phyloP scores from a whole-genome alignment of 176 grass and related monocot species.

The Oryza rufipogon region DNA sequence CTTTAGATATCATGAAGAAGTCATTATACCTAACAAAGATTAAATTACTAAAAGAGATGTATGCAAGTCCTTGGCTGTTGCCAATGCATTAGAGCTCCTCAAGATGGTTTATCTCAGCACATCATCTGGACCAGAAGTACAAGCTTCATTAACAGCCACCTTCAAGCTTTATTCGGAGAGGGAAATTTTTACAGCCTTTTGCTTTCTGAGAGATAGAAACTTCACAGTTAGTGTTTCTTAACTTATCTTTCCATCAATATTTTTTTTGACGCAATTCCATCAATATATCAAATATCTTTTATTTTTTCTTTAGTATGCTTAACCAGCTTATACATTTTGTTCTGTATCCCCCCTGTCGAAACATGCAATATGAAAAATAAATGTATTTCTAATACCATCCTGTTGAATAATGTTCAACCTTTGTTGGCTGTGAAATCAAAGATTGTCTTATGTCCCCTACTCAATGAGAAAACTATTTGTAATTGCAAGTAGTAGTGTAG shows the following conservation, averaged over 20 bases:
- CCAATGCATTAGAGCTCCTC: slow-evolving; percentile 84
- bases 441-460: neutral
- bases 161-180: slow-evolving; percentile 76
- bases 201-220: slow-evolving; percentile 77
- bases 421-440: neutral
- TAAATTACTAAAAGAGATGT: slow-evolving; percentile 60
- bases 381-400: neutral
- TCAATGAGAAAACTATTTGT: slow-evolving; percentile 5
- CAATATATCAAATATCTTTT: slow-evolving; percentile 18
- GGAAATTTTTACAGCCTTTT: slow-evolving; percentile 88
- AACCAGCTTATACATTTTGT: neutral
- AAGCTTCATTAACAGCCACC: slow-evolving; percentile 68
- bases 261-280: neutral
- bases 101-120: slow-evolving; percentile 82
- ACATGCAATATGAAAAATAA: slow-evolving; percentile 10
- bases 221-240: slow-evolving; percentile 60
- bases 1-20: slow-evolving; percentile 38
- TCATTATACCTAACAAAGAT: slow-evolving; percentile 53
- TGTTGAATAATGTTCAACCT: slow-evolving; percentile 29
- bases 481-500: neutral
- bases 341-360: neutral
- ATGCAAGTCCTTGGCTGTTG: slow-evolving; percentile 67
- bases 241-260: slow-evolving; percentile 28
- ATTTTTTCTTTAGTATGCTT: slow-evolving; percentile 21
- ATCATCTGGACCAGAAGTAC: slow-evolving; percentile 68